These are phyloP conservation scores for Heimioporus retisporus DNA, from an alignment of 1,284 basidiomycete genomes.

Conservation along the genomic window DNA sequence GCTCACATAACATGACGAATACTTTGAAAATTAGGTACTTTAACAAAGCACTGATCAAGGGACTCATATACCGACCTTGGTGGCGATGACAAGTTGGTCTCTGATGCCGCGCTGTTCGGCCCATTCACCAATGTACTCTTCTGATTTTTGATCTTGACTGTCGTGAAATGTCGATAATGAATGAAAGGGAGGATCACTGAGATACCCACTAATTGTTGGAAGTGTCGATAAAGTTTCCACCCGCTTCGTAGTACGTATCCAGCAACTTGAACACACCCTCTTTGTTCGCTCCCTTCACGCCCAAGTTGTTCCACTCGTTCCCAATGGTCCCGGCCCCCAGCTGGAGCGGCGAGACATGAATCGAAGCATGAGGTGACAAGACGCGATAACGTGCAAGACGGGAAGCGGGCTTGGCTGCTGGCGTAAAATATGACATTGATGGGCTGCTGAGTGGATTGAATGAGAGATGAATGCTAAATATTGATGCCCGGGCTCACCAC, in stretches of 20 bases:
- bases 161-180: no score
- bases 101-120: slow-evolving; percentile 58
- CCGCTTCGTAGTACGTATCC: slow-evolving; percentile 51
- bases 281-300: slow-evolving; percentile 49
- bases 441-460: no score
- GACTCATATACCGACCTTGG: slow-evolving; percentile 44
- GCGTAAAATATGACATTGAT: background rate
- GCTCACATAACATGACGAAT: slow-evolving; percentile 25
- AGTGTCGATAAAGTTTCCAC: slow-evolving; percentile 53
- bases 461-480: no score
- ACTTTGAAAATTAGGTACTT: slow-evolving; percentile 22
- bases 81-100: slow-evolving; percentile 64
- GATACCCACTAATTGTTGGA: slow-evolving; percentile 44
- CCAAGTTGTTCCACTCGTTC: slow-evolving; percentile 51
- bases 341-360: slow-evolving; percentile 64
- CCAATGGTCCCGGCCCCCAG: slow-evolving; percentile 69
- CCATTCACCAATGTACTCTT: slow-evolving; percentile 68
- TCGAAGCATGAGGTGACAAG: slow-evolving; percentile 53
- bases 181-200: no score
- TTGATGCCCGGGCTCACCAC: no score
- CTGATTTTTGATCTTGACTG: slow-evolving; percentile 24
- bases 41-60: no score
- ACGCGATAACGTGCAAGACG: slow-evolving; percentile 56
- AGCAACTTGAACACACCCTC: slow-evolving; percentile 52
- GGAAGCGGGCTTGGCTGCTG: slow-evolving; percentile 9